Evolutionary conservation across 768 basidiomycete genomes (phyloP), one percentile per base, ranked within the genome.

Genomic region (Mrakia frigida): DNA sequence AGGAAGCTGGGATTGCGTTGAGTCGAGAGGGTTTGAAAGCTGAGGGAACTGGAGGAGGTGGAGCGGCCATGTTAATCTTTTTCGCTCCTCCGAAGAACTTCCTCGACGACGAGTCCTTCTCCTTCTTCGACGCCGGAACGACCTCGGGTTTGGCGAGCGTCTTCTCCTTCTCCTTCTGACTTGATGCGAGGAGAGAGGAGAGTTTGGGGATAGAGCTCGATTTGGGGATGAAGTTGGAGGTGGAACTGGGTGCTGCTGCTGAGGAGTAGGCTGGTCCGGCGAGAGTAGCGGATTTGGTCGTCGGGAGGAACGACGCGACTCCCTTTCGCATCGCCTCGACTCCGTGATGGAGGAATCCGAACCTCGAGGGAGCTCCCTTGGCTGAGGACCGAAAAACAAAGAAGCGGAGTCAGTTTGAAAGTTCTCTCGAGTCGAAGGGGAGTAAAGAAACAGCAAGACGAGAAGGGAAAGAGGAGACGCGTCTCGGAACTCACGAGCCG

Each of bases 291-390:
- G 37, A 67, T 5, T 63, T 31, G 14, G 33, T 39, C 14, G 37
- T 23, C 18, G 65, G 65, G 21, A 68, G 33, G 65, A 56, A 72
- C 23, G 71, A 72, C 31, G 71, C 61, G 59, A 74, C 73, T 16
- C 56, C 43, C 35, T 67, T 65, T 33, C 52, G n/a, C 46, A 74
- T 50, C 21, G 60, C 43, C 23, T 65, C 50, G 23, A 74, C 65
- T 16, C 73, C 73, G 23, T 61, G 28, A 16, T 65, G 73, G 21
- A 74, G 28, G 41, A 74, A 74, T 6, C 61, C 73, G 46, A 65
- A 74, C 41, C 73, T 37, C 43, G 43, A 59, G 61, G 35, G 28
- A 18, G 43, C 56, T 39, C 25, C 53, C 37, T 74, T 74, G 73
- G 21, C 73, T 61, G 37, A 16, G 50, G 13, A 50, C 21, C 10